Evolutionary conservation across 257 asterid species (phyloP), one percentile per base, ranked within the genome.

Genomic region (Anisodus tanguticus): DNA sequence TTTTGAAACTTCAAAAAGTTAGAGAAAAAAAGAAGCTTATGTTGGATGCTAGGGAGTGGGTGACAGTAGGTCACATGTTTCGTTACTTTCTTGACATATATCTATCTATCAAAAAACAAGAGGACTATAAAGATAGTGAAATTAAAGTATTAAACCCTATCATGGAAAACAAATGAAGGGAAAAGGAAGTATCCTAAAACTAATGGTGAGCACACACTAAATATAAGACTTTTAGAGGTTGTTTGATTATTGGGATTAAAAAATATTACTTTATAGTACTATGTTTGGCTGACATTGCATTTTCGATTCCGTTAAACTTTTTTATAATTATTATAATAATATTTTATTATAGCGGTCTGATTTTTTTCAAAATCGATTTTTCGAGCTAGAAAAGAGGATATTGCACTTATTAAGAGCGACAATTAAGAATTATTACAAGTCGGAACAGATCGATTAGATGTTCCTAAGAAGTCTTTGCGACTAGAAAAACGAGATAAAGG

Each of bases 21-120:
- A 41, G 31, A 47, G 41, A 19, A 74, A 47, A 51, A 49, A 4
- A 13, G 8, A 76, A 13, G n/a, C 15, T 54, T 68, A 26, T 67
- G 53, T 51, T 69, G 26, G 84, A 82, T 82, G 84, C 64, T 49
- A 63, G 63, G 79, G 79, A 51, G 64, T 69, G 81, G 85, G 81
- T 70, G 85, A 83, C 82, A 83, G 85, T 62, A 54, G 81, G 71
- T 83, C 82, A 83, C 85, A 57, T 71, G 85, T 55, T 54, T 39
- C 1, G 31, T 70, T 82, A 12, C 69, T 68, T 69, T 54, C 64
- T 77, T 77, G 49, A 77, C 49, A 12, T 13, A 0, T 77, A 77
- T 77, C 63, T 53, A 53, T 77, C 81, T 5, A 71, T 77, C 82
- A 53, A 77, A 58, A 31, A 63, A 8, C 59, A 76, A 72, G 51